Evolutionary conservation across 257 asterid genomes (phyloP), one percentile per base, ranked within the genome.

Genomic region (Solanum bulbocastanum): DNA sequence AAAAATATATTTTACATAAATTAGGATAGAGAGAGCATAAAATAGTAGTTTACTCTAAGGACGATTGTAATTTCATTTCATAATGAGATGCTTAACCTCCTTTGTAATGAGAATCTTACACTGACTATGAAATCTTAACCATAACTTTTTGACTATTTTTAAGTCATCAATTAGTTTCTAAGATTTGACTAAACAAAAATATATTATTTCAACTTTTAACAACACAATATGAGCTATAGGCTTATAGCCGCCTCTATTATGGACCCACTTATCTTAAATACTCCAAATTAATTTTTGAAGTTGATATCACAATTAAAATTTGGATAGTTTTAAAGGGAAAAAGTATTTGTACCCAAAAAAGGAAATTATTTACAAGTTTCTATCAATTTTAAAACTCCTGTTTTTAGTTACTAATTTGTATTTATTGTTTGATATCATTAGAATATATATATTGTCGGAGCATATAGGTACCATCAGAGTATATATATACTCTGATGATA

Each of bases 381-480:
- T 35, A 35, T 37, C 0, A 1, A 6, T 7, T 37, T 37, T 7
- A 1, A 37, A 6, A 37, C 10, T 37, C 7, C 1, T 37, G 40
- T 37, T 46, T 46, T 46, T 14, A 14, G 14, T 5, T 14, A 46
- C 18, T 46, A 46, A 14, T 46, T 14, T 46, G 18, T 14, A 14
- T 46, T 0, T 46, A 46, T 15, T 46, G 0, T 4, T 46, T 46
- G 58, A 46, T 46, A 14, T 0, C 58, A 46, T 46, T 2, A 14
- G 2, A 5, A 7, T 4, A 46, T 46, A 46, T 14, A 46, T 46
- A 14, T 1, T 1, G 7, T 37, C 0, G 0, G 10, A 37, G 0
- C 7, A 37, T 37, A 37, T 1, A 6, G 0, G 0, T 37, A 7
- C 5, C 0, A 46, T 46, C 5, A 46, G 18, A 4, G 5, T 44